Base-by-base conservation (phyloP, 176 grass and related monocot genomes). In the Cocos nucifera region DNA sequence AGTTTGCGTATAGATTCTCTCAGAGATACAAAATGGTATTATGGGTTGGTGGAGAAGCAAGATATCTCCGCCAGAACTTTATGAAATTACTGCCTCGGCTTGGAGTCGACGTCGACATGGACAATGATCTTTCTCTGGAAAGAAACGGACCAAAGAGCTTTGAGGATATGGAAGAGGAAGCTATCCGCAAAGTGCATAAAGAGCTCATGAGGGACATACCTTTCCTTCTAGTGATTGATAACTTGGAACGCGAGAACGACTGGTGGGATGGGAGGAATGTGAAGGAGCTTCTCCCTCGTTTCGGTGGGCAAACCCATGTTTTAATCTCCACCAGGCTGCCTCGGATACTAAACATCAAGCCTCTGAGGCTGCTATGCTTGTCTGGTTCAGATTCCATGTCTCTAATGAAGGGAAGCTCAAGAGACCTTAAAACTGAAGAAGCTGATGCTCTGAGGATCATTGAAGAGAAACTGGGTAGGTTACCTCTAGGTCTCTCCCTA, bases 141-240 rank as follows among this genome's bases (percentile, higher is more conserved):
- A 30, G 22, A 29, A 19, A n/a, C 6, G 49, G 56, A 1, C 17
- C 12, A 8, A 39, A 73, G 28, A 65, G 59, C 55, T 76, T 86
- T 14, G 49, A 17, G 5, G 69, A 50, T 29, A 75, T 83, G 17
- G 80, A 93, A 79, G 66, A 58, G 17, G 73, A 79, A 15, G 70
- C 80, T 4, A 81, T 84, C 10, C 58, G n/a, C 12, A 93, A 76
- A 67, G 73, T 93, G 53, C 54, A 64, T 7, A 83, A 80, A 64
- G 80, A 93, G 62, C 75, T 84, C 9, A 62, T 58, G 52, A 62
- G 80, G 19, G 77, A 76, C 60, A 78, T 93, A 48, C 88, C 83
- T 0, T 86, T 79, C 69, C 77, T 93, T 15, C 0, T 87, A 19
- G 21, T 87, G 32, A 83, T 87, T 18, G 83, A 93, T 79, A 87